phyloP scores from a whole-genome alignment of 306 rosid species.

The Trichosanthes truncata region DNA sequence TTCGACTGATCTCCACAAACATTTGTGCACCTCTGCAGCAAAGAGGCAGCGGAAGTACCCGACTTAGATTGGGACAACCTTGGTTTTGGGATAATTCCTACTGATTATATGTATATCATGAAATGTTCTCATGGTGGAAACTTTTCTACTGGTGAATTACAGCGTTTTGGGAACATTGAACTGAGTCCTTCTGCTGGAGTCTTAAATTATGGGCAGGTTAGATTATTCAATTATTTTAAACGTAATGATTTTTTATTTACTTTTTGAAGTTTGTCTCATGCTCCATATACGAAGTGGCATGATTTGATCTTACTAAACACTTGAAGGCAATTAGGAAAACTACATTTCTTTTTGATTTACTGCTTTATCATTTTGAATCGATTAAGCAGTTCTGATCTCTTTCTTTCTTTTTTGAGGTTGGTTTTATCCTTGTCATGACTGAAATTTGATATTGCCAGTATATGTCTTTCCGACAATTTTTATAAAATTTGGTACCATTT shows the following conservation, averaged over 20 bases:
- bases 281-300: not conserved
- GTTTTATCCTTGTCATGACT: conserved; percentile 1
- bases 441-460: not conserved
- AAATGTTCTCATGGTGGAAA: conserved; percentile 54
- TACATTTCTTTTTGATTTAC: not conserved
- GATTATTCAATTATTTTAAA: conserved; percentile 5
- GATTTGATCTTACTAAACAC: not conserved
- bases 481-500: not conserved
- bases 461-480: not conserved
- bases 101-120: conserved; percentile 85
- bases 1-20: not conserved
- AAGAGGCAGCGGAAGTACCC: conserved; percentile 37
- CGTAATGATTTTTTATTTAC: not conserved
- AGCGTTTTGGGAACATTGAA: conserved; percentile 85
- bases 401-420: not conserved
- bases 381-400: not conserved
- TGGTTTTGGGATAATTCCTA: conserved; percentile 63
- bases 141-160: conserved; percentile 68
- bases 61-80: conserved; percentile 87
- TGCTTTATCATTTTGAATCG: not conserved
- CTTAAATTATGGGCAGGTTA: conserved; percentile 90
- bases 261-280: not conserved
- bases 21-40: conserved; percentile 11
- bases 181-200: conserved; percentile 84
- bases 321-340: not conserved